These are phyloP conservation scores for Emericellopsis terricola DNA, from an alignment of 495 filamentous ascomycete genomes.

Conservation along the genomic window DNA sequence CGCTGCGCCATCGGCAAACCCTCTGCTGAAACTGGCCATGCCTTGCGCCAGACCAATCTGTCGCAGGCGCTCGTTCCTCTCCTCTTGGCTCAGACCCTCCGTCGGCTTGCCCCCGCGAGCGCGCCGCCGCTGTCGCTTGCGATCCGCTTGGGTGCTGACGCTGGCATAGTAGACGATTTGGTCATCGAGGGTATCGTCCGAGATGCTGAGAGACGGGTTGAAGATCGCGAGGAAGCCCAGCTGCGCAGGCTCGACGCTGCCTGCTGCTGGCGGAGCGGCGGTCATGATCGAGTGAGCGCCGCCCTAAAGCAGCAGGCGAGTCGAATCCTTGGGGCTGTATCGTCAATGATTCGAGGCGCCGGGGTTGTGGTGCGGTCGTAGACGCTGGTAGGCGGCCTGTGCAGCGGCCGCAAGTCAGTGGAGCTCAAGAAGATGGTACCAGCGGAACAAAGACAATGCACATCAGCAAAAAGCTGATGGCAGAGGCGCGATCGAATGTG, in stretches of 20 bases:
- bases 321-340: no score
- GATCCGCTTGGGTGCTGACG: conserved; percentile 24
- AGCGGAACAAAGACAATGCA: no score
- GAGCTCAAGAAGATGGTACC: no score
- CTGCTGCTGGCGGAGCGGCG: not conserved
- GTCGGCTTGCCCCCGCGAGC: conserved; percentile 12
- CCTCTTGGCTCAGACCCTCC: conserved; percentile 30
- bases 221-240: conserved; percentile 84
- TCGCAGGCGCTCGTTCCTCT: conserved; percentile 65
- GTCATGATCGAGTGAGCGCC: no score
- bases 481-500: no score
- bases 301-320: no score
- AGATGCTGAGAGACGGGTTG: conserved; percentile 74
- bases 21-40: conserved; percentile 84
- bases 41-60: conserved; percentile 96
- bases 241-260: conserved; percentile 49
- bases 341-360: no score
- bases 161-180: conserved; percentile 91
- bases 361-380: no score
- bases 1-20: conserved; percentile 58
- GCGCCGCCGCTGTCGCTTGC: conserved; percentile 12
- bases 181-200: conserved; percentile 73
- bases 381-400: no score
- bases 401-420: no score
- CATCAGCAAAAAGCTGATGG: no score